Evolutionary conservation across 1,139 yeast genomes (phyloP).

Genomic region (Blastobotrys malaysiensis): DNA sequence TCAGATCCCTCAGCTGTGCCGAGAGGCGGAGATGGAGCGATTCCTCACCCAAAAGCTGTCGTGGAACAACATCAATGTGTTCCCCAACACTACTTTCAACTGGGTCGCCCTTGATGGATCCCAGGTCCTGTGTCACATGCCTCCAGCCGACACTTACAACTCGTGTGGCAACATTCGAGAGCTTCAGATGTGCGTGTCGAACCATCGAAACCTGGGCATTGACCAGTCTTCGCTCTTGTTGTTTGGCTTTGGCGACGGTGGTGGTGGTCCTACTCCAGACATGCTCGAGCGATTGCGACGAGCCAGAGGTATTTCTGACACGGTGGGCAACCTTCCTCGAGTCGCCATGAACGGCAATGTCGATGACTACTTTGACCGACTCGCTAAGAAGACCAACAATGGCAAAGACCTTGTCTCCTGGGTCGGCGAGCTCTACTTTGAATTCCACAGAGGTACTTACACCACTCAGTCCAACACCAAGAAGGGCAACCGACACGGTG

Average conservation of each 20-base stretch:
- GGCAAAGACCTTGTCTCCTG: slow-evolving; percentile 75
- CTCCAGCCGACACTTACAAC: slow-evolving; percentile 92
- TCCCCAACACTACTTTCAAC: slow-evolving; percentile 83
- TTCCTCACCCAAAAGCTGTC: slow-evolving; percentile 86
- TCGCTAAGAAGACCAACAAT: slow-evolving; percentile 54
- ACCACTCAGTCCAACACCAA: slow-evolving; percentile 84
- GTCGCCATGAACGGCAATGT: slow-evolving; percentile 72
- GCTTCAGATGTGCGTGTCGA: slow-evolving; percentile 67
- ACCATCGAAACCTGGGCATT: slow-evolving; percentile 76
- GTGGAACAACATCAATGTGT: slow-evolving; percentile 87
- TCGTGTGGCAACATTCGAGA: slow-evolving; percentile 90
- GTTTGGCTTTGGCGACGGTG: slow-evolving; percentile 96
- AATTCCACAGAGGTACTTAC: slow-evolving; percentile 95
- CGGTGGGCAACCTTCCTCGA: slow-evolving; percentile 71
- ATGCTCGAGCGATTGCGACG: slow-evolving; percentile 90
- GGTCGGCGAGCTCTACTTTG: slow-evolving; percentile 91
- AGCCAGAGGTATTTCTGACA: slow-evolving; percentile 79
- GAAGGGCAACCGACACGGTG: slow-evolving; percentile 68
- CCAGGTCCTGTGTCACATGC: slow-evolving; percentile 90
- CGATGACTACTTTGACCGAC: slow-evolving; percentile 67
- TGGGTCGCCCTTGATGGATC: slow-evolving; percentile 93
- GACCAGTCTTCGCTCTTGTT: slow-evolving; percentile 69
- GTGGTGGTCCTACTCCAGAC: slow-evolving; percentile 93
- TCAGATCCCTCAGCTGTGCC: slow-evolving; percentile 87
- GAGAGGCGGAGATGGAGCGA: slow-evolving; percentile 68